These are phyloP conservation scores for Camelina laxa DNA, from an alignment of 345 rosid species.

Conservation along the genomic window DNA sequence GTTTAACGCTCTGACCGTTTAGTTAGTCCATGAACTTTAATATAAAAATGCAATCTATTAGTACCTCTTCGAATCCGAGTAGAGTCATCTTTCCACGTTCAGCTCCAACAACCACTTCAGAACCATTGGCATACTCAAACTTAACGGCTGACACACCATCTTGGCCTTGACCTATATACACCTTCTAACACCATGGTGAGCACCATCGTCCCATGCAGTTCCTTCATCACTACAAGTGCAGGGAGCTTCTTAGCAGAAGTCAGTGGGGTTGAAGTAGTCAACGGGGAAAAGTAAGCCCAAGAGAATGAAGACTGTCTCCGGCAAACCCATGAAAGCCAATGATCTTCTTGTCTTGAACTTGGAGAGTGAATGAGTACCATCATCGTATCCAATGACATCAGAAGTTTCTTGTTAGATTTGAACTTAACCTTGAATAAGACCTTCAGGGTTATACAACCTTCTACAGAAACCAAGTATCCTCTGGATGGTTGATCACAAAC, in stretches of 20 bases:
- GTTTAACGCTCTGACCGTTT: background rate
- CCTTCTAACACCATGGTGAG: slow-evolving; percentile 18
- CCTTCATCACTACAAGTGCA: slow-evolving; percentile 5
- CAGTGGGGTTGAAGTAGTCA: background rate
- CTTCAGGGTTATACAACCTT: slow-evolving; percentile 35
- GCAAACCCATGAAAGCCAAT: slow-evolving; percentile 40
- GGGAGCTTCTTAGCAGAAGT: background rate
- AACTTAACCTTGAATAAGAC: slow-evolving; percentile 31
- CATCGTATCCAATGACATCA: slow-evolving; percentile 28
- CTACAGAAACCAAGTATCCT: slow-evolving; percentile 36
- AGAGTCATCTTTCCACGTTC: slow-evolving; percentile 9
- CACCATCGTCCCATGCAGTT: slow-evolving; percentile 39
- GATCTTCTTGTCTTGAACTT: slow-evolving; percentile 33
- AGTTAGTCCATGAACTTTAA: background rate
- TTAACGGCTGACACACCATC: slow-evolving; percentile 27
- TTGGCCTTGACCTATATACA: slow-evolving; percentile 21
- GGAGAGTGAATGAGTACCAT: slow-evolving; percentile 33
- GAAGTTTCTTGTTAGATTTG: slow-evolving; percentile 33
- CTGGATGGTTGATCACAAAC: slow-evolving; percentile 44
- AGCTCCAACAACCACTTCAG: slow-evolving; percentile 3
- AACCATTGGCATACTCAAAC: slow-evolving; percentile 32
- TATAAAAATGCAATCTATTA: background rate
- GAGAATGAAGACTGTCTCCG: slow-evolving; percentile 22
- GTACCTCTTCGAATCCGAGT: slow-evolving; percentile 36
- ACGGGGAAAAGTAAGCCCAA: slow-evolving; percentile 31